Conservation (phyloP, 1,284 basidiomycete species). For the Puccinia novopanici region DNA sequence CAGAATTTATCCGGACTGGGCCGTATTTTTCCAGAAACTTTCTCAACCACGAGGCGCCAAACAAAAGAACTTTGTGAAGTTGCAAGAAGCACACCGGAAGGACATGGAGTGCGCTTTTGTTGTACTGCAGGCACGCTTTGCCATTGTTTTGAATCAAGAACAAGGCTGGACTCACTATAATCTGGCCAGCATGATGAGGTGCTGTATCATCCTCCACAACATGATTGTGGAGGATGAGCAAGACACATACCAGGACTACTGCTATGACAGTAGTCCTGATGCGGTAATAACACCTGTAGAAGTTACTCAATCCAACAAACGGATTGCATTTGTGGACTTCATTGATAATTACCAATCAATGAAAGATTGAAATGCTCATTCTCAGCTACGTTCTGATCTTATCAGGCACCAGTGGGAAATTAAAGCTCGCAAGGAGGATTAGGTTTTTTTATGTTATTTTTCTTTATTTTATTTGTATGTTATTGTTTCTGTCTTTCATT, state of each 20-base stretch:
- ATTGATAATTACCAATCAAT: neutral
- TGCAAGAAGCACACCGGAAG: constrained; percentile 30
- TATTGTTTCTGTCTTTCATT: too few species aligned
- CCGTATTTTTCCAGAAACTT: neutral
- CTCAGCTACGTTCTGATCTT: neutral
- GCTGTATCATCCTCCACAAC: constrained; percentile 9
- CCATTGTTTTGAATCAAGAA: neutral
- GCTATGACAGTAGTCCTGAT: neutral
- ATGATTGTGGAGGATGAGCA: constrained; percentile 17
- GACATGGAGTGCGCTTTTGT: constrained; percentile 18
- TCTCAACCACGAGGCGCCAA: neutral
- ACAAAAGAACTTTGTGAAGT: neutral
- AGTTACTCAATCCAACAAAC: neutral
- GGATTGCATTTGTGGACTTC: neutral
- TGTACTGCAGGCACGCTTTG: constrained; percentile 16
- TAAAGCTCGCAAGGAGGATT: neutral
- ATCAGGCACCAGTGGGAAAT: constrained; percentile 7
- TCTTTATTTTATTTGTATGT: neutral
- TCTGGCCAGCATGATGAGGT: neutral
- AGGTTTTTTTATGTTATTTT: neutral
- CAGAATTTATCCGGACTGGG: constrained; percentile 25
- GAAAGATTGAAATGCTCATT: neutral
- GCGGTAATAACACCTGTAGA: neutral
- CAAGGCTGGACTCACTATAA: neutral
- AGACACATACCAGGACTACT: neutral